Base-by-base conservation (phyloP, 176 grass and related monocot species). In the Stipa capillata region DNA sequence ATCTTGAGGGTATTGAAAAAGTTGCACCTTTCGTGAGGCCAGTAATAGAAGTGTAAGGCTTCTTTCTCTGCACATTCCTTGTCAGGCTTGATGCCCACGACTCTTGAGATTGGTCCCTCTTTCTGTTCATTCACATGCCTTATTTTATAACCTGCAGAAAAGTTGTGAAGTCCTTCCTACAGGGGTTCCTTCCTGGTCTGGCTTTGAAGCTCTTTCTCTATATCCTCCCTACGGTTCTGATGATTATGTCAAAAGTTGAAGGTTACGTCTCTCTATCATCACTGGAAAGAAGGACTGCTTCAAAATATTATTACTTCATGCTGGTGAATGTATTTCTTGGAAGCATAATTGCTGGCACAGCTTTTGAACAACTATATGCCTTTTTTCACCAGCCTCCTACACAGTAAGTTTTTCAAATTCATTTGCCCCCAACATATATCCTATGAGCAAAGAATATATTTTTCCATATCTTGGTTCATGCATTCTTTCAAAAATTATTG, bases 281-380 rank as follows among this genome's bases (percentile, higher is more conserved):
- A 4, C 51, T 98, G 33, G 95, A 98, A 90, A 94, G 95, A 47
- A 94, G 87, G 45, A 84, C 92, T 56, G 88, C 95, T 71, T 87
- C 92, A 33, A 98, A 98, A 87, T 98, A 94, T 85, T 98, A 98
- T 72, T 98, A 98, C 90, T 98, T 98, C 57, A 98, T 98, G 89
- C 45, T 98, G 36, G 83, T 98, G 49, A 98, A 98, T 67, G 95
- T 98, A 10, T 98, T 98, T 80, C 80, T 98, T 18, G 95, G 95
- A 80, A 98, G 95, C 64, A 91, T 98, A 86, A 92, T 98, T 12
- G 78, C 90, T 49, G 95, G 95, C 80, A 93, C 92, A 54, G 95
- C 95, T 51, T 98, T 98, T 85, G 87, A 98, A 59, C 95, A 98
- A 48, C 83, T 98, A 69, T 78, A 92, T 78, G 79, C 77, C 23